These are phyloP conservation scores for Fusarium circinatum DNA, from an alignment of 2,329 filamentous ascomycete genomes.

Conservation along the genomic window DNA sequence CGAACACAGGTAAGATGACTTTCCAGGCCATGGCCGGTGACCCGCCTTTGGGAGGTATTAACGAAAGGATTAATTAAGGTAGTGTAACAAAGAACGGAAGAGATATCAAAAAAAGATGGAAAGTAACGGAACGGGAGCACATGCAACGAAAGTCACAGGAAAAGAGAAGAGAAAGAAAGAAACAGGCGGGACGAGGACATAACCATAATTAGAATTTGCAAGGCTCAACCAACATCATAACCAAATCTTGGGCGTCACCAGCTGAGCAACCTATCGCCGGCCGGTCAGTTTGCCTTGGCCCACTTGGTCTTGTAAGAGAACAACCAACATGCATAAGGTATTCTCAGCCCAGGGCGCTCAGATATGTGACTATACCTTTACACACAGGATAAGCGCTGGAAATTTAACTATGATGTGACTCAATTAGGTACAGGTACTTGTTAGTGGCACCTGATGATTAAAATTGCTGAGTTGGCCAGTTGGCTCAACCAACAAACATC, in stretches of 20 bases:
- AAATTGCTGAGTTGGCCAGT: background rate
- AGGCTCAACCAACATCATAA: constrained; percentile 1
- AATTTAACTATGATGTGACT: background rate
- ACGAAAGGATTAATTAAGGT: background rate
- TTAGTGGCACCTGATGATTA: background rate
- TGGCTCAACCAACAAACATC: background rate
- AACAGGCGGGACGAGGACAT: background rate
- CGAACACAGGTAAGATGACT: background rate
- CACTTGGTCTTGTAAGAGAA: background rate
- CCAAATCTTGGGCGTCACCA: background rate
- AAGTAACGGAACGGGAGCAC: background rate
- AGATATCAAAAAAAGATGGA: background rate
- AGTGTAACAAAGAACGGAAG: background rate
- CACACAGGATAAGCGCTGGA: background rate
- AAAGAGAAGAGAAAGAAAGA: background rate
- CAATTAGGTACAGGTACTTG: background rate
- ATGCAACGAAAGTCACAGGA: background rate
- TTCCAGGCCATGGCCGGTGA: background rate
- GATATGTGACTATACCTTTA: background rate
- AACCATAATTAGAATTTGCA: background rate
- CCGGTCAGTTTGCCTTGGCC: background rate
- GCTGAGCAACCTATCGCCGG: background rate
- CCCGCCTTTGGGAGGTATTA: background rate
- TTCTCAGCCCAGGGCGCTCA: background rate
- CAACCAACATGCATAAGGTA: constrained; percentile 8